Evolutionary conservation across 306 rosid genomes (phyloP).

Genomic region (Malus asiatica): DNA sequence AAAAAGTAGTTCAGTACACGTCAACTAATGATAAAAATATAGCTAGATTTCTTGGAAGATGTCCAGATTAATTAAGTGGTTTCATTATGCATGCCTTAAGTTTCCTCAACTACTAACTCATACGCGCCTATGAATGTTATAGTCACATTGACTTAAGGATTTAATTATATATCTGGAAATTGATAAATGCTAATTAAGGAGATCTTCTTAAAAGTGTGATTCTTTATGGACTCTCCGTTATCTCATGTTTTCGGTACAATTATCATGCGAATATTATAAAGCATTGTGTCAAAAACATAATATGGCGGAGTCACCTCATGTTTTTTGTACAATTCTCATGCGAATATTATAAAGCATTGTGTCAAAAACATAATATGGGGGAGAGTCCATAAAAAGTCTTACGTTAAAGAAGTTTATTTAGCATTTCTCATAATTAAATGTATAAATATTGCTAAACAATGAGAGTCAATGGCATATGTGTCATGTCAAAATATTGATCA

Average conservation of each 20-base stretch:
- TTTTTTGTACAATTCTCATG: too few species aligned
- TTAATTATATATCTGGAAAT: not conserved
- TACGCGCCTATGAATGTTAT: not conserved
- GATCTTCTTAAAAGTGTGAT: too few species aligned
- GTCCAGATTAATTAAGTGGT: not conserved
- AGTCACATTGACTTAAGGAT: constrained; percentile 12
- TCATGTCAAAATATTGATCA: constrained; percentile 7
- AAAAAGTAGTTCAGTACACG: not conserved
- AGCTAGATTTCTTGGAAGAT: not conserved
- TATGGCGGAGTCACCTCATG: too few species aligned
- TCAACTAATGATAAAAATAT: not conserved
- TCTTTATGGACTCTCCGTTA: fast-evolving
- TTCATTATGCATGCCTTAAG: not conserved
- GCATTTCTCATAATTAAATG: not conserved
- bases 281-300: too few species aligned
- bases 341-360: too few species aligned
- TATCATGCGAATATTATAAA: too few species aligned
- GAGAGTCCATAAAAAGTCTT: too few species aligned
- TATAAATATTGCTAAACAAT: not conserved
- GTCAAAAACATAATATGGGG: too few species aligned
- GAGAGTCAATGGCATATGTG: constrained; percentile 5
- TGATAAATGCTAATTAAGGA: not conserved
- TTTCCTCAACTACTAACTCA: not conserved
- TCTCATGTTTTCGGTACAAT: too few species aligned
- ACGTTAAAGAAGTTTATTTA: too few species aligned